Evolutionary conservation across 768 basidiomycete species (phyloP), one percentile per base, ranked within the genome.

Genomic region (Tricholoma bakamatsutake): DNA sequence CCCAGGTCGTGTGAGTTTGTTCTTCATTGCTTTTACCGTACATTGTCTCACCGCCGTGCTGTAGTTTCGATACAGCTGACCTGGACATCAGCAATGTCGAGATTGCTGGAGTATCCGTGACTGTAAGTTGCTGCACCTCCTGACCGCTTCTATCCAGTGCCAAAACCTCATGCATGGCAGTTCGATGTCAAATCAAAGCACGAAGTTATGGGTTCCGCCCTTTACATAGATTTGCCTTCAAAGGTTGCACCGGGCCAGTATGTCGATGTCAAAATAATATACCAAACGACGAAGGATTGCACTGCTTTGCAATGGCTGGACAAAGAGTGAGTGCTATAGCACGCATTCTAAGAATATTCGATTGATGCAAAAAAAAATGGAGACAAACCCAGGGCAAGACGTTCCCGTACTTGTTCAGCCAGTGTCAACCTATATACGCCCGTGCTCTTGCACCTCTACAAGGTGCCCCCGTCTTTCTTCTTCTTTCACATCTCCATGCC

Each of bases 371-470:
- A 27, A 18, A 28, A 27, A 48, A 28, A 9, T 31, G 50, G 50
- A 90, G 90, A 56, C 86, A 93, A 71, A 97, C 93, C 0, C 89
- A 90, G 57, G 92, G 92, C 7, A 92, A 92, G 61, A 73, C 74
- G 17, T 88, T 89, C 66, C 87, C 91, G 0, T 97, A 88, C 71
- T 69, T 98, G 13, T 98, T 94, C 74, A 93, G 90, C 57, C 95
- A 97, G 64, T 91, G 88, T 64, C 93, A 97, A 61, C 91, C 95
- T 3, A 96, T 94, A 61, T 87, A 95, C 65, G 89, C 89, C 2
- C 83, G 94, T 28, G 79, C 85, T 3, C 69, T 96, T 40, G 79
- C 82, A 0, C 94, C 93, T 2, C 64, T 92, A 55, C 93, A 95
- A 80, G 88, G 88, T 83, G 40, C 30, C 35, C 50, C 43, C 46